A percentile compares a stretch with the other conserved stretches of the same genome.
phyloP scores from a whole-genome alignment of 352 stramenopile species.

The Phytophthora pini region DNA sequence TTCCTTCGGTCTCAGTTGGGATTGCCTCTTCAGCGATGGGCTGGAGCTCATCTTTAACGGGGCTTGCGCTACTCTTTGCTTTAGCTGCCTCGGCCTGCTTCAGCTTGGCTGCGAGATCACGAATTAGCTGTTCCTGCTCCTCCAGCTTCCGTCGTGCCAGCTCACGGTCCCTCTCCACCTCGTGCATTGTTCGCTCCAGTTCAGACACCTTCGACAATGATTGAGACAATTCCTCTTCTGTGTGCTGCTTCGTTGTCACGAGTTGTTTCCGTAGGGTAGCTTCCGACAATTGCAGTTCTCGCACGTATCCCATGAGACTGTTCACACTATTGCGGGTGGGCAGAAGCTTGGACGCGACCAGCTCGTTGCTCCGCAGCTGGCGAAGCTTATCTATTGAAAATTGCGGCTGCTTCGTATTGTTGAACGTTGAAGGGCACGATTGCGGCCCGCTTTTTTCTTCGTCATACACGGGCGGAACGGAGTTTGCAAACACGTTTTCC shows the following conservation, averaged over 20 bases:
- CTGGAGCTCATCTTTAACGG: slow-evolving; percentile 30
- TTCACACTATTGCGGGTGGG: slow-evolving; percentile 65
- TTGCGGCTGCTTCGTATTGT: slow-evolving; percentile 38
- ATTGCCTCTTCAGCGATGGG: slow-evolving; percentile 34
- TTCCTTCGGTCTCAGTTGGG: slow-evolving; percentile 2
- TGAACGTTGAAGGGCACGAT: slow-evolving; percentile 49
- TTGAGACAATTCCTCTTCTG: slow-evolving; percentile 55
- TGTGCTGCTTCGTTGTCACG: slow-evolving; percentile 56
- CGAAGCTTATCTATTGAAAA: slow-evolving; percentile 38
- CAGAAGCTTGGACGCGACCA: slow-evolving; percentile 65
- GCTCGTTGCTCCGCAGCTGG: slow-evolving; percentile 41
- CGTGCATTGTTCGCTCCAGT: slow-evolving; percentile 55
- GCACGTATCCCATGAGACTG: slow-evolving; percentile 79
- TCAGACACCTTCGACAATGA: slow-evolving; percentile 49
- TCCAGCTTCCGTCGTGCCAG: slow-evolving; percentile 38
- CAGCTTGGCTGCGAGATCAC: slow-evolving; percentile 44
- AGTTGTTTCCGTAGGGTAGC: slow-evolving; percentile 66
- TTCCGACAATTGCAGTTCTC: slow-evolving; percentile 74
- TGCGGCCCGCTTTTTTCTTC: slow-evolving; percentile 47
- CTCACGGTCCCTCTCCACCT: slow-evolving; percentile 45
- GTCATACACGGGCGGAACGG: slow-evolving; percentile 33
- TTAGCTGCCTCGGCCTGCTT: slow-evolving; percentile 34
- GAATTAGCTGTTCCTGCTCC: slow-evolving; percentile 56
- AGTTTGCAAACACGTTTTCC: slow-evolving; percentile 36
- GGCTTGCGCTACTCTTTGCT: slow-evolving; percentile 5